phyloP scores from a whole-genome alignment of 163 green algal genomes.

The Chlorella variabilis region DNA sequence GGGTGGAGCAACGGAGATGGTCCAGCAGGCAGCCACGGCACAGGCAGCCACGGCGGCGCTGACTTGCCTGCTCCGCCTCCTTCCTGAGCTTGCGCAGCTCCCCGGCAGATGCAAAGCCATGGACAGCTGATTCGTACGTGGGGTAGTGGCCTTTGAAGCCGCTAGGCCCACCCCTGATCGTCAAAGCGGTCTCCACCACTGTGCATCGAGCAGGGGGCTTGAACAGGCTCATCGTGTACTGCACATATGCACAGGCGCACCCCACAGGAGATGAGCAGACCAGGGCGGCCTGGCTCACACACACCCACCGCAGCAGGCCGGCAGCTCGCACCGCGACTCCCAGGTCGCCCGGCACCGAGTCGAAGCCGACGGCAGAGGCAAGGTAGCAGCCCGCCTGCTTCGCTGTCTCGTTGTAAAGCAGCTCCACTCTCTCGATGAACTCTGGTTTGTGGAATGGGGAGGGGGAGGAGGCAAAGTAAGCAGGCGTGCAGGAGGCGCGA shows the following conservation, averaged over 20 bases:
- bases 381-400: slow-evolving; percentile 54
- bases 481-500: too few species aligned
- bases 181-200: slow-evolving; percentile 56
- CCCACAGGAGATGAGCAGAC: too few species aligned
- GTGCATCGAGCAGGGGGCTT: slow-evolving; percentile 42
- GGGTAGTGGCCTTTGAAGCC: slow-evolving; percentile 51
- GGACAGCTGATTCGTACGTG: slow-evolving; percentile 69
- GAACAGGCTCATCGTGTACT: slow-evolving; percentile 44
- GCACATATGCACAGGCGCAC: too few species aligned
- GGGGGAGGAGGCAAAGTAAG: background rate
- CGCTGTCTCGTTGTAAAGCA: slow-evolving; percentile 56
- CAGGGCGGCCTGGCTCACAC: too few species aligned
- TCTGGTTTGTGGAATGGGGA: slow-evolving; percentile 50
- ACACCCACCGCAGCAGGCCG: background rate
- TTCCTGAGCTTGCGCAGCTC: slow-evolving; percentile 57
- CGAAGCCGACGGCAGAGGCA: slow-evolving; percentile 76
- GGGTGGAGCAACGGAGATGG: too few species aligned
- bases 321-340: background rate
- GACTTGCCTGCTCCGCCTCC: slow-evolving; percentile 35
- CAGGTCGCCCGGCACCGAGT: slow-evolving; percentile 64
- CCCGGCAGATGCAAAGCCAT: slow-evolving; percentile 58
- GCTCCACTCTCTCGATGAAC: slow-evolving; percentile 84
- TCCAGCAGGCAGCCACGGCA: background rate
- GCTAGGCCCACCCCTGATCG: slow-evolving; percentile 26
- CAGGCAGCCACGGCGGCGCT: background rate